These are phyloP conservation scores for Quercus suber DNA, from an alignment of 306 rosid genomes.

Conservation along the genomic window DNA sequence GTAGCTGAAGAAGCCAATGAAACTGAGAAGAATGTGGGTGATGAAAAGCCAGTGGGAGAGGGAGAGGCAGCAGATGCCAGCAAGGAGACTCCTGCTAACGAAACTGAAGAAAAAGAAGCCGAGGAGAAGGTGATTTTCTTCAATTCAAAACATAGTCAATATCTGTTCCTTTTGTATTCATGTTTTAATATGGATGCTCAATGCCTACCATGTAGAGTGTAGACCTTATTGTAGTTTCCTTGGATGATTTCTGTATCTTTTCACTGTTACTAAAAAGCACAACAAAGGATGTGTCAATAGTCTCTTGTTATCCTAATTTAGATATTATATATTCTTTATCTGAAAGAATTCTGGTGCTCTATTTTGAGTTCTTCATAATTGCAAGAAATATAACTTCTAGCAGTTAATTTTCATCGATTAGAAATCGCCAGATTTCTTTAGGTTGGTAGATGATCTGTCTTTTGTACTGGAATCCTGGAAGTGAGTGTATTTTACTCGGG, in stretches of 20 bases:
- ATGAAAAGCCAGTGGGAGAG: conserved; percentile 74
- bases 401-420: background rate
- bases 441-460: background rate
- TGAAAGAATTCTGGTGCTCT: background rate
- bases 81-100: conserved; percentile 55
- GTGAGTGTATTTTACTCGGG: background rate
- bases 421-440: background rate
- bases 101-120: conserved; percentile 72
- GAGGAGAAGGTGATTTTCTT: conserved; percentile 63
- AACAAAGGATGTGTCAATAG: no score
- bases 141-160: background rate
- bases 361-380: background rate
- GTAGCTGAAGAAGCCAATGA: conserved; percentile 65
- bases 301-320: background rate
- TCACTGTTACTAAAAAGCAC: background rate
- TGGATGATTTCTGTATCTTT: background rate
- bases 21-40: conserved; percentile 57
- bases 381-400: background rate
- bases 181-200: background rate
- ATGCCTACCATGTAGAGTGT: background rate
- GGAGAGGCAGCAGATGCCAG: conserved; percentile 46
- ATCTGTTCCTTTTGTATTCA: background rate
- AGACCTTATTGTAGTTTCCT: background rate
- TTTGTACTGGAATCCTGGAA: background rate
- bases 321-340: background rate